These are phyloP conservation scores for Cryptococcus neoformans DNA, from an alignment of 1,284 basidiomycete genomes.

Conservation along the genomic window DNA sequence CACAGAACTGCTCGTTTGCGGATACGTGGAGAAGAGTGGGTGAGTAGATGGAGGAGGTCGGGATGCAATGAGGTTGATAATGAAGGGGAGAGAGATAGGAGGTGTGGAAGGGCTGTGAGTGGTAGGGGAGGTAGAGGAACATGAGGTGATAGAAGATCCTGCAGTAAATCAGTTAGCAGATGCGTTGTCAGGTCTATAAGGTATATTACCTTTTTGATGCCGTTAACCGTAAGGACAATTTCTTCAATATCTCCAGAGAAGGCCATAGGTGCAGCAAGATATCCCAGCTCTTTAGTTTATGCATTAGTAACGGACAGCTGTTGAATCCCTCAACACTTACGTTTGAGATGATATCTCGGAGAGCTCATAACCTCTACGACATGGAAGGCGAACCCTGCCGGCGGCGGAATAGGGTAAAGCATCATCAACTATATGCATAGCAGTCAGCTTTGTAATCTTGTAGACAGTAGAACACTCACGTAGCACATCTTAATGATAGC, in stretches of 20 bases:
- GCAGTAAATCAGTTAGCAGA: neutral
- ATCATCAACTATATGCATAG: constrained; percentile 45
- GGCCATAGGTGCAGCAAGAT: constrained; percentile 89
- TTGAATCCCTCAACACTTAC: constrained; percentile 22
- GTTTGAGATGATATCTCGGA: constrained; percentile 82
- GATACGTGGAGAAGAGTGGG: constrained; percentile 82
- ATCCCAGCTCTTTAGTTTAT: constrained; percentile 68
- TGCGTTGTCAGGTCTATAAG: neutral
- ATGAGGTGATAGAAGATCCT: constrained; percentile 78
- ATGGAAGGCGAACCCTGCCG: constrained; percentile 66
- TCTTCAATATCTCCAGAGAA: constrained; percentile 95
- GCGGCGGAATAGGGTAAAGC: constrained; percentile 52
- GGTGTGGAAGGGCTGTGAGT: constrained; percentile 81
- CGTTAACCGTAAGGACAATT: constrained; percentile 94
- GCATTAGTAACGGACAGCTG: neutral
- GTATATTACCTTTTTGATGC: constrained; percentile 84
- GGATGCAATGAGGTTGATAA: constrained; percentile 83
- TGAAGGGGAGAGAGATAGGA: constrained; percentile 84
- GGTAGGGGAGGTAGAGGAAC: constrained; percentile 74
- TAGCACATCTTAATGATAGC: constrained; percentile 96
- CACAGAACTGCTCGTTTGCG: constrained; percentile 85
- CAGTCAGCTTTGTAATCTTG: constrained; percentile 6
- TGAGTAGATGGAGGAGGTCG: constrained; percentile 84
- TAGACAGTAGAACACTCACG: constrained; percentile 56
- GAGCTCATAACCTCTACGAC: constrained; percentile 99